Evolutionary conservation across 805 yeast species (phyloP).

Genomic region (Candida multigemmis): DNA sequence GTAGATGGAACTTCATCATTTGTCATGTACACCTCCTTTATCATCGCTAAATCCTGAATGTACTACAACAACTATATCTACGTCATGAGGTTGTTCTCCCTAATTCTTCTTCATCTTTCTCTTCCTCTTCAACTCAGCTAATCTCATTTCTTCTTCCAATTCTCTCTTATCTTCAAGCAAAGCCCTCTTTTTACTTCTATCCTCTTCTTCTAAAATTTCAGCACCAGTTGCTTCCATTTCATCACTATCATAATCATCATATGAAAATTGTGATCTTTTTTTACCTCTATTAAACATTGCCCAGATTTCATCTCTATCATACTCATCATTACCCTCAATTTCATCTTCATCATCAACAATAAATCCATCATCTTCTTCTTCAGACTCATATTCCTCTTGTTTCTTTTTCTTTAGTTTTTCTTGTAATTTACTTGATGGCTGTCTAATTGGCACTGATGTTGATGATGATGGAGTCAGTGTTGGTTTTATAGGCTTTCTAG

Average conservation of each 20-base stretch:
- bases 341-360: constrained; percentile 50
- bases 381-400: constrained; percentile 5
- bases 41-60: no score
- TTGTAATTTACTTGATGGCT: constrained; percentile 48
- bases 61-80: neutral
- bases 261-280: constrained; percentile 37
- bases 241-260: constrained; percentile 37
- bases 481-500: neutral
- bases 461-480: neutral
- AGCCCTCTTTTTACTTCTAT: constrained; percentile 57
- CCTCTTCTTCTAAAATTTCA: constrained; percentile 81
- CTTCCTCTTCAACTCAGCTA: constrained; percentile 18
- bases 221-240: constrained; percentile 96
- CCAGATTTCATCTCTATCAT: constrained; percentile 87
- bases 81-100: neutral
- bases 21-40: no score
- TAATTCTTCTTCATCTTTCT: constrained; percentile 8
- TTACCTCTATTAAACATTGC: constrained; percentile 65
- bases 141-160: constrained; percentile 44
- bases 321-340: constrained; percentile 31
- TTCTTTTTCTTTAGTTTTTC: constrained; percentile 29
- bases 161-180: constrained; percentile 70
- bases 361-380: constrained; percentile 32
- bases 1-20: no score
- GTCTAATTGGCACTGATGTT: constrained; percentile 38